Percentiles rank a stretch among this genome's conserved stretches.
phyloP scores from a whole-genome alignment of 148 eudicot species.

The Agrostemma githago region DNA sequence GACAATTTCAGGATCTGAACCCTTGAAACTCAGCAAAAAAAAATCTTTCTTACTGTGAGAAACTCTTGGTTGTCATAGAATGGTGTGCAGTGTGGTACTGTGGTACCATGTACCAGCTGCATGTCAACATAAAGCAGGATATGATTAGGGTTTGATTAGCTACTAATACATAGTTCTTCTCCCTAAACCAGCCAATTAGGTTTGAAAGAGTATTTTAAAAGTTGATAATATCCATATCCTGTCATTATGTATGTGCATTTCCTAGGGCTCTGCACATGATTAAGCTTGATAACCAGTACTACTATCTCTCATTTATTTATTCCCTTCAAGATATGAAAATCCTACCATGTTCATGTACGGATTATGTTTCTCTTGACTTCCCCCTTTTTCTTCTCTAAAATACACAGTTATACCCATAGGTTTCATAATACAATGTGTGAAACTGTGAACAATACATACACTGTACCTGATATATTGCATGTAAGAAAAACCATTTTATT shows the following conservation, averaged over 20 bases:
- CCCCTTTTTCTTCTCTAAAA: neutral
- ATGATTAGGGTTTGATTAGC: slow-evolving; percentile 17
- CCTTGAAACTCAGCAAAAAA: too few species aligned
- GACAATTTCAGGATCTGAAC: too few species aligned
- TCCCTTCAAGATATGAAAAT: neutral
- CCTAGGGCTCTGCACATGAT: neutral
- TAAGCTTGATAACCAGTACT: neutral
- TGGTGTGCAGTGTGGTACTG: neutral
- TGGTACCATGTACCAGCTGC: neutral
- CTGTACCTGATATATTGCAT: too few species aligned
- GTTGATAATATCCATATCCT: neutral
- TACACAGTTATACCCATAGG: too few species aligned
- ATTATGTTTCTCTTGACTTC: neutral
- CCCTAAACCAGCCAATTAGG: neutral
- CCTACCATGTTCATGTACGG: slow-evolving; percentile 1
- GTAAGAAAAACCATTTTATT: too few species aligned
- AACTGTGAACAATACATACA: too few species aligned
- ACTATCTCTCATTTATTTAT: neutral
- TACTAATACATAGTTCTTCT: neutral
- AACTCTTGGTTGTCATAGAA: too few species aligned
- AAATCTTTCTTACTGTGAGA: too few species aligned
- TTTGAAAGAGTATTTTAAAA: neutral
- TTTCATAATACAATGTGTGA: too few species aligned
- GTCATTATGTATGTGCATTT: slow-evolving; percentile 4
- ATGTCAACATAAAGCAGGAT: neutral